Base-by-base conservation (phyloP, 2,329 filamentous ascomycete genomes). In the Diaporthe nobilis region DNA sequence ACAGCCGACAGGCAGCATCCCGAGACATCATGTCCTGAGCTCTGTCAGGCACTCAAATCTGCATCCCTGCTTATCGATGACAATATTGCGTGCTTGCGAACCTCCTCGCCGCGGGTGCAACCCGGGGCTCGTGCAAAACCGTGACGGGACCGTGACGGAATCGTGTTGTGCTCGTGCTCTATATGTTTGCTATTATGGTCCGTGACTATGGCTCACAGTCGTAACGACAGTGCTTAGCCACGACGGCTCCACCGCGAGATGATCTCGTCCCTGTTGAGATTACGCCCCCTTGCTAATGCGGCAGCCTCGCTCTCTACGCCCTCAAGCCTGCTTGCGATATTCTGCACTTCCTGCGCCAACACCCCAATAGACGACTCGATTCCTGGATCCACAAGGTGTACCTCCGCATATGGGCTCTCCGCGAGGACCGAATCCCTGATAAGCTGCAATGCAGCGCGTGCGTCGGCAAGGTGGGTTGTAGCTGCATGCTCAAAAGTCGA, bases 381-480 rank as follows among this genome's bases (percentile, higher is more conserved):
- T 39, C 90, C 88, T 0, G 87, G 85, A 78, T 92, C 90, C 8
- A 87, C 82, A 8, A 92, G 84, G 57, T 83, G 84, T 6, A 90
- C 85, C n/a, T 85, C 81, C 0, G 84, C 84, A 78, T 86, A 90
- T 6, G 85, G 82, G 42, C 86, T 90, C 78, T 92, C 90, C 0
- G 88, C 88, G 2, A 91, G 81, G 0, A 91, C 81, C 55, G 87
- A 89, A 75, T 90, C 89, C 7, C 85, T 82, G 22, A 91, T 80
- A 12, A 89, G 79, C 77, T 88, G 86, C 1, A 91, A 79, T 0
- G 89, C 89, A 4, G 84, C 80, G 25, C 85, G 84, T 0, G 86
- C 85, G 75, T 92, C 90, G 0, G 85, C 81, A 0, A 92, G 79
- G 13, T 88, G 85, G 0, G 83, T 80, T 1, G 83, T 82, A 0